Base-by-base conservation (phyloP, 805 yeast genomes). In the Debaryomyces hansenii region DNA sequence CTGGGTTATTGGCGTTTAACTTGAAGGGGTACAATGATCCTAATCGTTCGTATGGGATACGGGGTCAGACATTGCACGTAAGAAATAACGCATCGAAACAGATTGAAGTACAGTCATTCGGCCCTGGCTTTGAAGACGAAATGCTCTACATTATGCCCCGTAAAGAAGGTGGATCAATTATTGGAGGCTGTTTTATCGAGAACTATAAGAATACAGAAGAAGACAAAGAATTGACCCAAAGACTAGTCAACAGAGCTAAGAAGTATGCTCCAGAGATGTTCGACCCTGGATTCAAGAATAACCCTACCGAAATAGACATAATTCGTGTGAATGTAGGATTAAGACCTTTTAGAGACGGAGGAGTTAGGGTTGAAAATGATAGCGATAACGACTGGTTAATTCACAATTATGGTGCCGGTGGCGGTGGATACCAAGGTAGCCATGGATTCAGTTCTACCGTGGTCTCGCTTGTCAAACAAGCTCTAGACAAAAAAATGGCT, bases 341-440 rank as follows among this genome's bases (percentile, higher is more conserved):
- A 27, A 59, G 76, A 34, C 76, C 76, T 4, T 64, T 56, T 44
- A 50, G 75, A 49, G 68, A 64, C 18, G 64, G 61, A 6, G 73
- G 73, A 2, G 60, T 60, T 2, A 51, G 76, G 16, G 59, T 69
- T 11, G 75, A 70, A 47, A 37, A 31, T 2, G 75, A 71, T 49
- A 35, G 53, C 1, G 37, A 48, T 7, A 42, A 50, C 14, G 40
- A 37, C 1, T 69, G 75, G 74, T 57, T 84, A 18, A 73, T 84
- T 20, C 90, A 84, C 60, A 79, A 78, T 55, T 84, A 84, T 59
- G 89, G 90, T 2, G 86, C 88, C 27, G 88, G 82, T 7, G 90
- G 90, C 27, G 80, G 87, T 20, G 94, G 94, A 0, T 86, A 80
- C 63, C 95, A 88, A 67, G 75, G 85, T 3, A 84, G 88, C 2